These are phyloP conservation scores for Colletotrichum kahawae DNA, from an alignment of 2,329 filamentous ascomycete species.

Conservation along the genomic window DNA sequence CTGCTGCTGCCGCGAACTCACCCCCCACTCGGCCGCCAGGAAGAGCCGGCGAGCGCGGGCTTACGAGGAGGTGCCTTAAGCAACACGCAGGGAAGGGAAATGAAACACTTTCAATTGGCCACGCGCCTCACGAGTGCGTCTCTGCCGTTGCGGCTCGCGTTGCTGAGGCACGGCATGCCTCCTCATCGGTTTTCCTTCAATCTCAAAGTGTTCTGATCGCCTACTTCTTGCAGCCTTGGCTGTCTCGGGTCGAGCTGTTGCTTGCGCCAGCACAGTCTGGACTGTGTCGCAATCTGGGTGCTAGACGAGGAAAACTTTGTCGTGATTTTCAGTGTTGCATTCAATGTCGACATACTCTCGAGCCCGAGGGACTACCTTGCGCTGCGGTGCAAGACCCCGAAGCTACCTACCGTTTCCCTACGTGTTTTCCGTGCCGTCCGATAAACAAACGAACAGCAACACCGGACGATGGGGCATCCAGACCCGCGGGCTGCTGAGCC, in stretches of 20 bases:
- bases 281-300: neutral
- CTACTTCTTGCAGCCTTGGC: constrained; percentile 13
- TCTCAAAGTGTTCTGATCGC: constrained; percentile 4
- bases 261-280: neutral
- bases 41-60: neutral
- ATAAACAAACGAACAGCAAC: neutral
- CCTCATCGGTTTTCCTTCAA: neutral
- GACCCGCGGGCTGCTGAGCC: neutral
- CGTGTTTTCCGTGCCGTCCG: neutral
- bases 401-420: neutral
- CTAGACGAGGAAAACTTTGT: neutral
- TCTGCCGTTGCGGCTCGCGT: neutral
- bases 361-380: neutral
- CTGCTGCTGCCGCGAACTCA: neutral
- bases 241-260: constrained; percentile 4
- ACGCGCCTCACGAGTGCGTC: neutral
- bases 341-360: neutral
- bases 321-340: neutral
- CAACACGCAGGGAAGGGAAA: neutral
- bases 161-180: neutral
- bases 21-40: neutral
- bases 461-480: neutral
- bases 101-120: neutral
- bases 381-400: neutral
- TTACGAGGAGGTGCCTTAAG: neutral